phyloP scores from a whole-genome alignment of 768 basidiomycete species.

The Trametes sanguinea region DNA sequence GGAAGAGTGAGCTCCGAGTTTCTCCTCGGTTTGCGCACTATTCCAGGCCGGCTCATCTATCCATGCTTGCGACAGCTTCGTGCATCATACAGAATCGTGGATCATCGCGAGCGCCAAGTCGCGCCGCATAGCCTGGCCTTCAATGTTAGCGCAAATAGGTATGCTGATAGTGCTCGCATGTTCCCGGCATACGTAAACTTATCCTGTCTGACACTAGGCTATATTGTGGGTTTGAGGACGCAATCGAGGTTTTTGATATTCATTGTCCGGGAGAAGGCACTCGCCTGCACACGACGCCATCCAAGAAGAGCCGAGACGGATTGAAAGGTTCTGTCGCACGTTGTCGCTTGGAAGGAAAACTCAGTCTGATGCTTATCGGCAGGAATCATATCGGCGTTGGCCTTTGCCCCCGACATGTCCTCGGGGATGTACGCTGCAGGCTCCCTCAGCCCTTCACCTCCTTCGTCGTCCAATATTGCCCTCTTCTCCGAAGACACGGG shows the following conservation, averaged over 20 bases:
- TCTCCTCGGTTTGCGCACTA: background rate
- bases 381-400: slow-evolving; percentile 87
- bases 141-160: slow-evolving; percentile 70
- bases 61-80: slow-evolving; percentile 58
- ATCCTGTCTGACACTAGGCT: slow-evolving; percentile 47
- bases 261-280: slow-evolving; percentile 70
- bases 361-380: slow-evolving; percentile 15
- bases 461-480: slow-evolving; percentile 55
- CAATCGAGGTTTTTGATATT: slow-evolving; percentile 85
- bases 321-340: slow-evolving; percentile 66
- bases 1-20: slow-evolving; percentile 57
- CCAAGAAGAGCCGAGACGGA: slow-evolving; percentile 79
- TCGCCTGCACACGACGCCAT: slow-evolving; percentile 68
- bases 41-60: background rate
- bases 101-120: slow-evolving; percentile 89
- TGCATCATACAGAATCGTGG: slow-evolving; percentile 89
- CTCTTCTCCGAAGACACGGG: slow-evolving; percentile 64
- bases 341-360: background rate
- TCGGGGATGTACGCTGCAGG: slow-evolving; percentile 78
- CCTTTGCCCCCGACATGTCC: slow-evolving; percentile 64
- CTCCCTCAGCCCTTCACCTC: slow-evolving; percentile 54
- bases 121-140: slow-evolving; percentile 87
- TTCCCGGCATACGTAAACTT: slow-evolving; percentile 2
- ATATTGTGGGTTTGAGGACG: slow-evolving; percentile 85
- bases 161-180: slow-evolving; percentile 20